These are phyloP conservation scores for Podaxis sp. DNA, from an alignment of 768 basidiomycete genomes.

Conservation along the genomic window DNA sequence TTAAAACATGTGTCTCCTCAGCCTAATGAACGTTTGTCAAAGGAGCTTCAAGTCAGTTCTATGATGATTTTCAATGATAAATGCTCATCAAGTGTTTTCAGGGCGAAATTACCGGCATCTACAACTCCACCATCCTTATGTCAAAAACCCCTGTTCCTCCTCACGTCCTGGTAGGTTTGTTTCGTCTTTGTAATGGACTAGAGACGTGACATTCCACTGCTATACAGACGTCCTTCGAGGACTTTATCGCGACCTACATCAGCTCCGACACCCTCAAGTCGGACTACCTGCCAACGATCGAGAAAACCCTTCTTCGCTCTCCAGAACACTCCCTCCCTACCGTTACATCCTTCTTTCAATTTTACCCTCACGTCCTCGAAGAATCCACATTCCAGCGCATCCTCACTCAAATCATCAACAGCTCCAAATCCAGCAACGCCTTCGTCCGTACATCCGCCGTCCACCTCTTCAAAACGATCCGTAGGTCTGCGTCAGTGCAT, in stretches of 20 bases:
- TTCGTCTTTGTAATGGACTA: background rate
- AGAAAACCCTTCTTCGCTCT: constrained; percentile 76
- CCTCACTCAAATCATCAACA: constrained; percentile 55
- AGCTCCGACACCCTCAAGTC: constrained; percentile 45
- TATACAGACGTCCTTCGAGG: constrained; percentile 48
- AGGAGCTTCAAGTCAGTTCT: constrained; percentile 39
- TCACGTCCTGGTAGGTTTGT: constrained; percentile 50
- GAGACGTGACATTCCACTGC: background rate
- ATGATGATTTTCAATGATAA: background rate
- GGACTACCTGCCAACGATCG: constrained; percentile 64
- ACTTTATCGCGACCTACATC: constrained; percentile 56
- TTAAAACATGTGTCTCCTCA: constrained; percentile 53
- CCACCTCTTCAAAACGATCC: constrained; percentile 48
- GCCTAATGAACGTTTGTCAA: constrained; percentile 36
- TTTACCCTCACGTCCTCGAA: constrained; percentile 48
- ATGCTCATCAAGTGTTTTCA: constrained; percentile 21
- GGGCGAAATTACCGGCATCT: constrained; percentile 56
- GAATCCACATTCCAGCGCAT: constrained; percentile 46
- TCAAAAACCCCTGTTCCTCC: constrained; percentile 57
- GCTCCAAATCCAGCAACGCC: constrained; percentile 71
- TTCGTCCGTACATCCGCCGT: constrained; percentile 53
- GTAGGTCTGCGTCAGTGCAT: constrained; percentile 18
- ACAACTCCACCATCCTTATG: constrained; percentile 58
- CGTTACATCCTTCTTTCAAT: constrained; percentile 51
- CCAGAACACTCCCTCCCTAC: constrained; percentile 74